Evolutionary conservation across 2,329 filamentous ascomycete species (phyloP), one percentile per base, ranked within the genome.

Genomic region (Paraphoma chrysanthemicola): DNA sequence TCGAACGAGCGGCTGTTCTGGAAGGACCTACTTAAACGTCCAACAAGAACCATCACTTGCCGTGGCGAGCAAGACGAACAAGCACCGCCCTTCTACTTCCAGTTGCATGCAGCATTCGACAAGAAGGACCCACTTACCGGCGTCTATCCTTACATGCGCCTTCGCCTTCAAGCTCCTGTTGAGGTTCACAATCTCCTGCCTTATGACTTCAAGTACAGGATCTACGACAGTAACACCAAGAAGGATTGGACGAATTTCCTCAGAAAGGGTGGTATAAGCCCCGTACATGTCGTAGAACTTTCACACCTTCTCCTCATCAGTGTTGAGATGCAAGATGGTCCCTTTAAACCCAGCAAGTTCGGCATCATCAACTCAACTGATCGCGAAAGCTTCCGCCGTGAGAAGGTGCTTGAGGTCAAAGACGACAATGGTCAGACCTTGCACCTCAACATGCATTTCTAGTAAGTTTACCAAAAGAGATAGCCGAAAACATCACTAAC

Each of bases 171-270:
- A 23, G 94, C 95, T 0, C 95, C 96, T 0, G 87, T 99, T 12
- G 94, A 97, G 48, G 85, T 99, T 4, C 94, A 99, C 76, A 99
- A 99, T 64, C 81, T 99, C 43, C 80, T 99, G 38, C 95, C 95
- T 0, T 98, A 95, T 72, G 95, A 99, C 77, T 99, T 99, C 86
- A 98, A 99, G 78, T 99, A 99, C 76, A 88, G 94, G 53, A 98
- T 99, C 53, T 99, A 98, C 72, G 95, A 99, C 81, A 97, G 96
- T 80, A 96, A 97, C 75, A 97, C 93, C 0, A 96, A 94, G 82
- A 97, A 96, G 74, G 95, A 99, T 74, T 99, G 95, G 95, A 96
- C 92, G 4, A 99, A 99, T 75, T 99, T 99, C 79, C 81, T 99
- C 45, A 88, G 95, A 54, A 98, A 97, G 77, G 95, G 96, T 28